Conservation (phyloP, 225 moss, liverwort and hornwort species). For the Anthoceros angustus region DNA sequence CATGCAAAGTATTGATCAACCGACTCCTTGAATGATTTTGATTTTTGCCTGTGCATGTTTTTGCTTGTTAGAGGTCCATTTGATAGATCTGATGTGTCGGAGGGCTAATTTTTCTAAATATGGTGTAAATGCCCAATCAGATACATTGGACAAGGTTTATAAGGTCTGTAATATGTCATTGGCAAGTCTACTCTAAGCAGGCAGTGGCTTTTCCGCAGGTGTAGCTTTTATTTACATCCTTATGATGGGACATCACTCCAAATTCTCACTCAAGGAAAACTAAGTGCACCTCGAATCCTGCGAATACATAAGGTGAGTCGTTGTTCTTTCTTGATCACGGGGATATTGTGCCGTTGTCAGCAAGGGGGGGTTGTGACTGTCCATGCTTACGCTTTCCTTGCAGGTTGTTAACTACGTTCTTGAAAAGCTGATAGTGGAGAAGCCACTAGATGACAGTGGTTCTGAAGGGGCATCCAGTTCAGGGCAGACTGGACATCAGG, state of each 20-base stretch:
- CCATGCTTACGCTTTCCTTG: not conserved
- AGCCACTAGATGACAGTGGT: conserved; percentile 52
- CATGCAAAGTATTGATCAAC: conserved; percentile 52
- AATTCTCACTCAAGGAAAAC: conserved; percentile 71
- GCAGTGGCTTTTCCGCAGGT: conserved; percentile 20
- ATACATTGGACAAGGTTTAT: too few species aligned
- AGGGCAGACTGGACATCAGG: conserved; percentile 40
- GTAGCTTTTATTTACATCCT: conserved; percentile 82
- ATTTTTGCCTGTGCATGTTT: not conserved
- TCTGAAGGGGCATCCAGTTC: conserved; percentile 39
- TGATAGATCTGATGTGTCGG: too few species aligned
- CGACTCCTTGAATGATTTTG: not conserved
- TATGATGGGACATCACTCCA: conserved; percentile 64
- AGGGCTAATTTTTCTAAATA: not conserved
- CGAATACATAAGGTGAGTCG: conserved; percentile 79
- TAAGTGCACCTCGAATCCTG: conserved; percentile 80
- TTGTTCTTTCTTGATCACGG: not conserved
- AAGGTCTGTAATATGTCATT: too few species aligned
- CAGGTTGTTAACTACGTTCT: conserved; percentile 95
- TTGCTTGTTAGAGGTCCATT: not conserved
- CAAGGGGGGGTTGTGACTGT: not conserved
- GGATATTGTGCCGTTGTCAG: not conserved
- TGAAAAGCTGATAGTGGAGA: conserved; percentile 74
- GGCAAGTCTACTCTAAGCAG: too few species aligned
- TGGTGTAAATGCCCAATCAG: too few species aligned